Conservation (phyloP, 2,329 filamentous ascomycete species). For the Penicillium sp. region DNA sequence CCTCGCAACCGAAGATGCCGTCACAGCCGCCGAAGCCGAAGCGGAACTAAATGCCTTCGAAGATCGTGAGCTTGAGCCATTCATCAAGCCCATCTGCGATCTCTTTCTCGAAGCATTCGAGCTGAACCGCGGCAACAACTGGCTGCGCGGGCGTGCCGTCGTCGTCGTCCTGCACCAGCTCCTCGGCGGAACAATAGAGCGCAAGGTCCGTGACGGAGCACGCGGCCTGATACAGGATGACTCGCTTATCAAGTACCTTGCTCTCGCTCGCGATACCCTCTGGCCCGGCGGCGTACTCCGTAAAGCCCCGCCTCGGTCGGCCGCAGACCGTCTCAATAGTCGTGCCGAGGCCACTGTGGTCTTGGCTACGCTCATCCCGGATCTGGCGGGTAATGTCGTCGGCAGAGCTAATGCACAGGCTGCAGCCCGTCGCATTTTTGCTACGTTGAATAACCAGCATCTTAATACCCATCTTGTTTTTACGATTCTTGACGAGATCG, state of each 20-base stretch:
- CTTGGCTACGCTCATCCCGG: constrained; percentile 84
- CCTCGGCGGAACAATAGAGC: constrained; percentile 91
- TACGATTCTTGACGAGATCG: constrained; percentile 69
- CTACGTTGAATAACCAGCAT: constrained; percentile 84
- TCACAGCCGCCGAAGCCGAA: constrained; percentile 72
- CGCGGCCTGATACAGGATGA: constrained; percentile 74
- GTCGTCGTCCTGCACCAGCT: constrained; percentile 96
- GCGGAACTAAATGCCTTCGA: constrained; percentile 93
- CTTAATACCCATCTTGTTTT: constrained; percentile 76
- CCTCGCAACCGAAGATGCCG: constrained; percentile 48
- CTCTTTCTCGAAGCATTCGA: constrained; percentile 96
- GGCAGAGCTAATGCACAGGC: constrained; percentile 87
- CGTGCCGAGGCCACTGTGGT: constrained; percentile 85
- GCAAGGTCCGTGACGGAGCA: constrained; percentile 85
- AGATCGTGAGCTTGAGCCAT: constrained; percentile 83
- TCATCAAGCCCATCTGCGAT: constrained; percentile 97
- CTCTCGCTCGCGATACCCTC: constrained; percentile 70
- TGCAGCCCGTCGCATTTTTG: constrained; percentile 84
- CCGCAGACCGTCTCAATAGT: constrained; percentile 73
- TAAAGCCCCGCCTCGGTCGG: constrained; percentile 56
- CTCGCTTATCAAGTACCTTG: constrained; percentile 72
- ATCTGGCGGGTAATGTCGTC: constrained; percentile 89
- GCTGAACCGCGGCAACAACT: constrained; percentile 91
- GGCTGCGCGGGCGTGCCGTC: constrained; percentile 91
- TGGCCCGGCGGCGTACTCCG: constrained; percentile 66